Base-by-base conservation (phyloP, 2,329 filamentous ascomycete genomes). In the Penicillium vulpinum region DNA sequence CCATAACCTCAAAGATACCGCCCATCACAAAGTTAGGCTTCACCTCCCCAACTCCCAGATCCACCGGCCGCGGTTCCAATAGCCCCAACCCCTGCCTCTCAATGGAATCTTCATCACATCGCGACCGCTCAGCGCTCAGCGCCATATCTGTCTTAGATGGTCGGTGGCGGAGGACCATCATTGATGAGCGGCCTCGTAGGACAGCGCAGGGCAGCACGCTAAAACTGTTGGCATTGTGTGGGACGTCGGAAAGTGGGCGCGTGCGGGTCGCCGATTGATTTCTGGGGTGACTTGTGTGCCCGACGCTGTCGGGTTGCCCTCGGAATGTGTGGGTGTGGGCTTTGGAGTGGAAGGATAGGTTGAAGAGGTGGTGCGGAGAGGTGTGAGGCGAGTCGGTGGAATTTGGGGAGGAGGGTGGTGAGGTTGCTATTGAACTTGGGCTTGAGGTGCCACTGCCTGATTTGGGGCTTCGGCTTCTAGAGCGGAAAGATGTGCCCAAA, bases 1-100 rank as follows among this genome's bases (percentile, higher is more conserved):
- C 77, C 75, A 80, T 75, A 31, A 79, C 75, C 65, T 79, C 77
- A 54, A 78, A 75, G 33, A 80, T 80, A 9, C 77, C 77, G 16
- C 77, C 77, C 72, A 80, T 75, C 24, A 79, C 76, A 59, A 75
- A 76, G 18, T 70, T 64, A 18, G 74, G 74, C 59, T 69, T 69
- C 36, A 36, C 51, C 26, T 31, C 55, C 45, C 50, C 57, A 46
- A 51, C 44, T 35, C 44, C 54, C 46, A 68, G 64, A 56, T 76
- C 74, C 8, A 77, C 73, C 0, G 78, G 78, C 18, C 78, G 64
- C 1, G 78, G 78, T 64, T 80, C 78, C 68, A 80, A 70, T 21
- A 80, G 65, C 22, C 70, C 73, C 38, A 80, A 56, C 0, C 77
- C 77, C 47, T 74, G 64, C 11, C 75, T 63, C 59, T 78, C 76